These are phyloP conservation scores for Colletotrichum plurivorum DNA, from an alignment of 2,329 filamentous ascomycete species.

Conservation along the genomic window DNA sequence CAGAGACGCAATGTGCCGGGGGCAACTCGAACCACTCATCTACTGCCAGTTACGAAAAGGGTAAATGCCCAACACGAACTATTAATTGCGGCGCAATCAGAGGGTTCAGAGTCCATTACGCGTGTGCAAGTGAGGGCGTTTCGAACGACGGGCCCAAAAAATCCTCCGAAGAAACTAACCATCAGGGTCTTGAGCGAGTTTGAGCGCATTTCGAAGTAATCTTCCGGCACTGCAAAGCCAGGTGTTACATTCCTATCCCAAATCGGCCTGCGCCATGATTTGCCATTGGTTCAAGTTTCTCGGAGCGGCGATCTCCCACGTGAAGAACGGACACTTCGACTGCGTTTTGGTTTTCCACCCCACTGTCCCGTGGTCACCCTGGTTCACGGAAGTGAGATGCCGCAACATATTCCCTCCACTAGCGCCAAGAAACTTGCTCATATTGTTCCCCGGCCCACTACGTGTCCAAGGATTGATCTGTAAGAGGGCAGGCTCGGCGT, in stretches of 20 bases:
- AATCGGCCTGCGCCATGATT: neutral
- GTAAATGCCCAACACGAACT: no score
- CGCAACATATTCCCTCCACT: constrained; percentile 4
- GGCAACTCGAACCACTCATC: no score
- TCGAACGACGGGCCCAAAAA: neutral
- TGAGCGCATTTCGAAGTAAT: constrained; percentile 25
- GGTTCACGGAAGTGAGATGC: constrained; percentile 10
- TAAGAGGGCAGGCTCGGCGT: neutral
- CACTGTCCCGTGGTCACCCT: constrained; percentile 16
- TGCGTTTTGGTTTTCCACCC: constrained; percentile 10
- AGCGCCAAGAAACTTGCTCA: constrained; percentile 31
- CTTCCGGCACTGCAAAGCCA: neutral
- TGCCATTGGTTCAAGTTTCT: neutral
- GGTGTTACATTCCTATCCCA: constrained; percentile 3
- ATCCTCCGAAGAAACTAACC: neutral
- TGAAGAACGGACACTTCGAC: constrained; percentile 4
- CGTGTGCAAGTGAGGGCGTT: neutral
- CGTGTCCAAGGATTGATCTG: no score
- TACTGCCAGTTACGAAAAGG: no score
- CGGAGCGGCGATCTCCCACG: neutral
- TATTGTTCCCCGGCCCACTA: neutral
- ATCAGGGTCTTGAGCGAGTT: constrained; percentile 25
- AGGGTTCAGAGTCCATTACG: neutral
- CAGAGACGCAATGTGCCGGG: no score
- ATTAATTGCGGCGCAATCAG: no score